Evolutionary conservation across 805 yeast species (phyloP).

Genomic region (Ogataea corticis): DNA sequence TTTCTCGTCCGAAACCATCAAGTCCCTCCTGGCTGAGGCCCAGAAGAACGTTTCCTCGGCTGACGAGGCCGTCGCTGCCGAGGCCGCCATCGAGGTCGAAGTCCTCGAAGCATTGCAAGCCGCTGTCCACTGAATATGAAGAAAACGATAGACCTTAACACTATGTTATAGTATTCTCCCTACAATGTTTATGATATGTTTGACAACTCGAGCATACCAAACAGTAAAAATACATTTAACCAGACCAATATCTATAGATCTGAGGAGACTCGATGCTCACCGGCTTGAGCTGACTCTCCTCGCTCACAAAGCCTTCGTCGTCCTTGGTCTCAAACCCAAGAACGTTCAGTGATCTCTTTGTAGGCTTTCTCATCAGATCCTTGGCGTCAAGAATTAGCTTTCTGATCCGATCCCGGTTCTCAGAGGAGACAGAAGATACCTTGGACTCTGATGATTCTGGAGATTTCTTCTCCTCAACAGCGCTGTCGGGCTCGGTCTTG

Average conservation of each 20-base stretch:
- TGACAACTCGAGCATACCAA: not conserved
- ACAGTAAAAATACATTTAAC: conserved; percentile 33
- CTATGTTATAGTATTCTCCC: conserved; percentile 7
- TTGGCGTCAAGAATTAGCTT: conserved; percentile 30
- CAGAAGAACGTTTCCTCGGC: conserved; percentile 84
- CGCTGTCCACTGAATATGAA: conserved; percentile 41
- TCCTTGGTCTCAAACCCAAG: conserved; percentile 29
- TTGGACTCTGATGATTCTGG: no score
- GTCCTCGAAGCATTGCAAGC: conserved; percentile 92
- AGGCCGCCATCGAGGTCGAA: conserved; percentile 93
- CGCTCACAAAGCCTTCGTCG: conserved; percentile 26
- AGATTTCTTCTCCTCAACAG: no score
- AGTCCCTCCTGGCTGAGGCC: conserved; percentile 84
- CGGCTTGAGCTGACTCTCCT: conserved; percentile 47
- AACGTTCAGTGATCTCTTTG: conserved; percentile 34
- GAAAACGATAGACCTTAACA: conserved; percentile 5
- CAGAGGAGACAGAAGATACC: conserved; percentile 8
- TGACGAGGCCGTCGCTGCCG: conserved; percentile 88
- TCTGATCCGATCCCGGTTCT: conserved; percentile 22
- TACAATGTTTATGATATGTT: conserved; percentile 11
- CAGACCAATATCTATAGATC: conserved; percentile 67
- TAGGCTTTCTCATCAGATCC: conserved; percentile 31
- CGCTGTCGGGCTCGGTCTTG: conserved; percentile 9
- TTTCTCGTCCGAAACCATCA: conserved; percentile 78
- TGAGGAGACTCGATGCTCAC: conserved; percentile 63